Base-by-base conservation (phyloP, 805 yeast species). In the Pichia membranifaciens region DNA sequence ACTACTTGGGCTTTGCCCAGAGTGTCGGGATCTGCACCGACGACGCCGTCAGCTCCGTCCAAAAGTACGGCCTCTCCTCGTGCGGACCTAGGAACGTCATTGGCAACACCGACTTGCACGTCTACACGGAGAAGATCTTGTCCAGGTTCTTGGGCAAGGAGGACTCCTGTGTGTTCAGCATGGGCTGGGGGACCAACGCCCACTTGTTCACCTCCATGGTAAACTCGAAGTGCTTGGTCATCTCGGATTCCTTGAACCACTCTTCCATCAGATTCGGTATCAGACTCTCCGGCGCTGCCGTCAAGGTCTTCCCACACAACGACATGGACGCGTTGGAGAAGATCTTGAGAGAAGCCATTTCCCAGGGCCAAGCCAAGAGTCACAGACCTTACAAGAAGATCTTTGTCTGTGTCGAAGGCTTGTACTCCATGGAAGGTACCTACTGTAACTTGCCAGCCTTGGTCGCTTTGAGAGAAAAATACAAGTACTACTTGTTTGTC, bases 101-200 rank as follows among this genome's bases (percentile, higher is more conserved):
- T 45, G 99, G 98, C 44, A 79, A 93, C 7, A 76, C 84, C 18
- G 86, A 81, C 55, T 70, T 88, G 56, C 96, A 86, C 60, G 56
- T 67, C 33, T 75, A 78, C 51, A 83, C 96, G 48, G 99, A 93
- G 68, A 66, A 63, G 50, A 74, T 82, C 33, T 73, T 89, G 50
- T 96, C 99, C 23, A 73, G 79, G 21, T 93, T 91, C 64, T 80
- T 91, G 22, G 97, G 96, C 22, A 87, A 88, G 62, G 96, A 90
- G 52, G 95, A 86, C 54, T 78, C 96, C 4, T 70, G 89, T 60
- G 68, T 93, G 23, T 85, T 88, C 55, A 84, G 95, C 37, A 93
- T 88, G 86, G 99, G 99, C 48, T 93, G 88, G 64, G 93, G 95
- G 57, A 93, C 99, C 4, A 93, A 93, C 64, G 96, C 96, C 17